Base-by-base conservation (phyloP, 2,329 filamentous ascomycete species). In the Penicillium sp. region DNA sequence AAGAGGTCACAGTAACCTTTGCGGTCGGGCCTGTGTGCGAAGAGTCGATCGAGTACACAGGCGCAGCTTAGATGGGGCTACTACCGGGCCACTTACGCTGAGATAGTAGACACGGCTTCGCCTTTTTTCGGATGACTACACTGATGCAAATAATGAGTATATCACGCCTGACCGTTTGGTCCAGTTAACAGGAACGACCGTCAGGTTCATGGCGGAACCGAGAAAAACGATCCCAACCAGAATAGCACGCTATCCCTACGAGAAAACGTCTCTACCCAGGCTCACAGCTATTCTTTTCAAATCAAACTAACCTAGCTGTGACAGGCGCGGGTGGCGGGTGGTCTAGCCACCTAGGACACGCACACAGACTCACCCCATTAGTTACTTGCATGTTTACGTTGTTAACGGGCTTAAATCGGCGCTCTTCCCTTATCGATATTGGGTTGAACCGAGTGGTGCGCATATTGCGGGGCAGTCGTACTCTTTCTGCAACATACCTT, bases 91-190 rank as follows among this genome's bases (percentile, higher is more conserved):
- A 62, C 56, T 3, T 75, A 73, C 49, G 53, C 67, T 3, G 58
- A 68, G 38, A 69, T 65, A 17, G 54, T 64, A 0, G 69, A 64
- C 12, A 73, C 72, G 8, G 70, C 75, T 15, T 59, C 65, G 2
- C 65, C 72, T 56, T 77, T 78, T 77, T 77, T 8, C 27, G 6
- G 5, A 73, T 29, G 75, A 78, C 58, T 75, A 76, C 38, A 58
- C 59, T 6, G 66, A 64, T 41, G 74, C 75, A 4, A 64, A 68
- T 17, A 56, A 59, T 9, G 72, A 77, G 5, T 38, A 2, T 1
- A 17, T 53, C 43, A 69, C 69, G 6, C 23, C 27, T 12, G 23
- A 23, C 3, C 23, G 12, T 41, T 15, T 15, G 40, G 19, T 15
- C 12, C 12, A 41, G 19, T 40, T 9, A 35, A 35, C 13, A 35